Base-by-base conservation (phyloP, 208 protist species). In the Tritrichomonas musculus region DNA sequence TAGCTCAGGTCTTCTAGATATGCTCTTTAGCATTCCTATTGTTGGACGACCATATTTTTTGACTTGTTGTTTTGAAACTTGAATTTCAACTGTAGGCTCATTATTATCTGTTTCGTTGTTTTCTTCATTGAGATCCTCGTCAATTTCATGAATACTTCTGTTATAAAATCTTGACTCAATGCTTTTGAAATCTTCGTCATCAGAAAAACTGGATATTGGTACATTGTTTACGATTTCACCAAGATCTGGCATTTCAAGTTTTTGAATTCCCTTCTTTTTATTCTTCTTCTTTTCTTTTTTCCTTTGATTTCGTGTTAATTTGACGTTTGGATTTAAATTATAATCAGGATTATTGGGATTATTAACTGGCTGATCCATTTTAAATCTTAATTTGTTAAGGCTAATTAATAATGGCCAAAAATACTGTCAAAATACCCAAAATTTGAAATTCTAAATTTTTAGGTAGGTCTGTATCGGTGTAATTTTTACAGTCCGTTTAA, bases 1-100 rank as follows among this genome's bases (percentile, higher is more conserved):
- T 0, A 99, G 93, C 65, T 98, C 98, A 1, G 97, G 97, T 73
- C 94, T 94, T 39, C 92, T 80, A 17, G 97, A 96, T 0, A 96
- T 55, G 93, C 96, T 95, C 94, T 98, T 98, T 8, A 98, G 93
- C 92, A 98, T 95, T 9, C 96, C 97, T 77, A 98, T 94, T 25
- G 92, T 95, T 82, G 97, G 33, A 13, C 95, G 93, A 53, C 96
- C 93, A 60, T 84, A 55, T 41, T 69, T 64, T 93, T 80, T 92
- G 50, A 93, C 41, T 73, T 93, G 55, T 88, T 49, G n/a, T 0
- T 30, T 44, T 53, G 72, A 92, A 44, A 93, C 47, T 36, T 55
- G 39, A 22, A 65, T 75, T 65, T 84, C 64, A 69, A 92, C 25
- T 77, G 36, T 9, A 47, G 13, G 22, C 69, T 77, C 65, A 36